Base-by-base conservation (phyloP, 2,329 filamentous ascomycete genomes). In the Penicillium hordei region DNA sequence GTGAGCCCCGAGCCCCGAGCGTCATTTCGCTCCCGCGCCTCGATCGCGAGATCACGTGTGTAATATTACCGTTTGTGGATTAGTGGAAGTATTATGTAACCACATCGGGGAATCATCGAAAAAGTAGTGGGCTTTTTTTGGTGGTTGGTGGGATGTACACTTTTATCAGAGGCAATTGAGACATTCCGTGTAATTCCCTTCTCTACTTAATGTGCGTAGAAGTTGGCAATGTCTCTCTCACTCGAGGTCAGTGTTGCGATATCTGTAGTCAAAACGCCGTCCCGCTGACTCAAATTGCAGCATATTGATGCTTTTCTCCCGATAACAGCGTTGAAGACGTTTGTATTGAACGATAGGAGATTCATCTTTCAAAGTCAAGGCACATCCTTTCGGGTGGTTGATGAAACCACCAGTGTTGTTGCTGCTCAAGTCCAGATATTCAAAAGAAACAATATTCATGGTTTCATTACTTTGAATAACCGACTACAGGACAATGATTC, bases 291-390 rank as follows among this genome's bases (percentile, higher is more conserved):
- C 48, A 33, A 61, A 56, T 36, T 31, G 27, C 56, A 78, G 76
- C 72, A 75, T 60, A 63, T 75, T 64, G 75, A 76, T 68, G 69
- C 73, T 63, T 76, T 74, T 68, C 71, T 79, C 40, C 78, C 78
- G 33, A 71, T 79, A 60, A 76, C 76, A 58, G 74, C 75, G 45
- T 63, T 79, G 38, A 70, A 71, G 62, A 66, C 66, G 27, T 55
- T 76, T 52, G 60, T 63, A 44, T 59, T 72, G 58, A 60, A 61
- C 36, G 62, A 65, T 54, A 55, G 44, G 13, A 59, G 64, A 27
- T 60, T 77, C 44, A 57, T 79, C 34, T 49, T 80, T 13, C 68
- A 73, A 56, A 76, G 76, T 3, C 72, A 76, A 65, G 78, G 77
- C 0, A 69, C 71, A 23, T 72, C 69, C 57, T 60, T 73, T 10